Evolutionary conservation across 345 rosid species (phyloP), one percentile per base, ranked within the genome.

Genomic region (Lumnitzera littorea): DNA sequence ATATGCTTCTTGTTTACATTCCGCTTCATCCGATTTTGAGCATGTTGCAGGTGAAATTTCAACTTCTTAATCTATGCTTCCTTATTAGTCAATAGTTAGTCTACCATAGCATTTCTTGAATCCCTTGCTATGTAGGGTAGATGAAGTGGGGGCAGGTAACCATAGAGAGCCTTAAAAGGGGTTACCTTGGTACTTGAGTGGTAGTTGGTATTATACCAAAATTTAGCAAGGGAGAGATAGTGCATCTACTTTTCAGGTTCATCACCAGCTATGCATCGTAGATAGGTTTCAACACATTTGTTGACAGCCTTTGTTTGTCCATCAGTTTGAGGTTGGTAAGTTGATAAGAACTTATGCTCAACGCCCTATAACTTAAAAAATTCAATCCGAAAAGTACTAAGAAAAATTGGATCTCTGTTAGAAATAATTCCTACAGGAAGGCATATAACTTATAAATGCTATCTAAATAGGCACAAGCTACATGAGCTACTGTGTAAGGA

Each of bases 11-110:
- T 48, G 11, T 49, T 48, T 12, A 17, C 36, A 5, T 47, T 12
- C 14, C 49, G 62, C 23, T 56, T 49, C 56, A 65, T 65, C 0
- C 49, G n/a, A 13, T 65, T 11, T 9, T 56, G 55, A 4, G 69
- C 62, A 2, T 12, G 0, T 12, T 5, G 3, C 8, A 57, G 17
- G 14, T 57, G 24, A 5, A 47, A 47, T 11, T 58, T 27, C 2
- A 65, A 1, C 6, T 1, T 5, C 12, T 23, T 6, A 10, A 49
- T 48, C 15, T 10, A 6, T 15, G n/a, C 11, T 12, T 56, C 55
- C 11, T 60, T 47, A 2, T 47, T 29, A 11, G 11, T 3, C 8
- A 57, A 29, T 3, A 13, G 6, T 11, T 2, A 2, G n/a, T 65
- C 56, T 29, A 56, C 29, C 11, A 15, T 24, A 3, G 15, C 24